Percentiles rank a stretch among this genome's conserved stretches.
These are phyloP conservation scores for Chamaecyparis obtusa DNA, from an alignment of 75 land plant genomes.

Conservation along the genomic window DNA sequence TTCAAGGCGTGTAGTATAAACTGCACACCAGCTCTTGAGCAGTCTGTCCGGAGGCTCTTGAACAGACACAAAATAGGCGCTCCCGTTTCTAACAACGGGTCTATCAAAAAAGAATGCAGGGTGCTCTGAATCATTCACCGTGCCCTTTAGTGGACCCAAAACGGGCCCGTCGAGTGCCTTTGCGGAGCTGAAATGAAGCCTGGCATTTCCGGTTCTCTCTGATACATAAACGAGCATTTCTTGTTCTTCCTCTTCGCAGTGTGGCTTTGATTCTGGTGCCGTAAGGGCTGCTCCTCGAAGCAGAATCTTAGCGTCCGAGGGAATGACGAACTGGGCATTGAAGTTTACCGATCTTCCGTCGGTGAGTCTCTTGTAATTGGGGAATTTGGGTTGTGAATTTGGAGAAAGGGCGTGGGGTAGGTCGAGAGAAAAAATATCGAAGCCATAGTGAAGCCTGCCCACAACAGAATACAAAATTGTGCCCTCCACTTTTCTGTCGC, in stretches of 20 bases:
- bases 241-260: slow-evolving; percentile 12
- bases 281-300: slow-evolving; percentile 3
- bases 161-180: not conserved
- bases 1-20: slow-evolving; percentile 40
- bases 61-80: slow-evolving; percentile 54
- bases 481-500: slow-evolving; percentile 12
- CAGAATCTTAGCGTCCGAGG: slow-evolving; percentile 14
- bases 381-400: not conserved
- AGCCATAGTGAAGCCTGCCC: slow-evolving; percentile 59
- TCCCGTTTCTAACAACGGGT: slow-evolving; percentile 36
- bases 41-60: slow-evolving; percentile 43
- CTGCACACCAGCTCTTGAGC: slow-evolving; percentile 65
- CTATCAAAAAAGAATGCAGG: slow-evolving; percentile 64
- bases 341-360: slow-evolving; percentile 49
- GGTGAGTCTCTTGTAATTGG: slow-evolving; percentile 13
- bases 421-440: slow-evolving; percentile 63
- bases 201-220: slow-evolving; percentile 62
- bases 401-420: slow-evolving; percentile 10
- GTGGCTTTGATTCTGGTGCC: not conserved
- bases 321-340: slow-evolving; percentile 42
- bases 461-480: slow-evolving; percentile 55
- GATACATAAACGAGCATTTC: slow-evolving; percentile 55
- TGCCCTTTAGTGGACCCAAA: not conserved
- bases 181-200: slow-evolving; percentile 25
- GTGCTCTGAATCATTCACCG: slow-evolving; percentile 15